Evolutionary conservation across 164 flowering plant genomes (phyloP).

Genomic region (Chloranthus sessilifolius): DNA sequence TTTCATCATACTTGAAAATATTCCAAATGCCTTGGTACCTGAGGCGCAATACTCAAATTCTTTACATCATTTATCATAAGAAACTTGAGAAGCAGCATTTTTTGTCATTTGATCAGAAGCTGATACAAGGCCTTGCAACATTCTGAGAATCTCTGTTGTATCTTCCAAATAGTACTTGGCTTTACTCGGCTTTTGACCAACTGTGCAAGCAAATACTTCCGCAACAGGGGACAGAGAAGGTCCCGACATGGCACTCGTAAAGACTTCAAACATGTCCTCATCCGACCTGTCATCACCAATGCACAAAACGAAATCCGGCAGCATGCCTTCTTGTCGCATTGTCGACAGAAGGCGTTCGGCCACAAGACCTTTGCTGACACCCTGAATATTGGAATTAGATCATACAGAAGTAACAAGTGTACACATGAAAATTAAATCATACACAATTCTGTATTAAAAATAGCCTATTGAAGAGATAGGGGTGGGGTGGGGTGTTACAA

Average conservation of each 20-base stretch:
- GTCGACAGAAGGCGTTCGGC: constrained; percentile 35
- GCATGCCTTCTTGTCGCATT: constrained; percentile 33
- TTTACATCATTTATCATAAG: constrained; percentile 5
- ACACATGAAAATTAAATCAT: constrained; percentile 2
- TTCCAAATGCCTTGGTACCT: no score
- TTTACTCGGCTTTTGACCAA: constrained; percentile 51
- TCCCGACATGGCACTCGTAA: constrained; percentile 29
- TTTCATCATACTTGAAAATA: no score
- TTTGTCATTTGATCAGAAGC: constrained; percentile 28
- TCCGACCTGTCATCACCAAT: constrained; percentile 54
- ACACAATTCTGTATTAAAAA: background rate
- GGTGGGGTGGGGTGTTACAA: no score
- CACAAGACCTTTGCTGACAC: constrained; percentile 44
- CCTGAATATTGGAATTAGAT: constrained; percentile 18
- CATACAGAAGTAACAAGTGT: background rate
- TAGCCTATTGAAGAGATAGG: background rate
- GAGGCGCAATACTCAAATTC: no score
- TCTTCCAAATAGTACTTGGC: constrained; percentile 50
- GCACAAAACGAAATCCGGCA: constrained; percentile 47
- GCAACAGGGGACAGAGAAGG: constrained; percentile 37
- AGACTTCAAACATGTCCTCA: constrained; percentile 52
- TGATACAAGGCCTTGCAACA: constrained; percentile 39
- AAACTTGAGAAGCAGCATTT: constrained; percentile 14
- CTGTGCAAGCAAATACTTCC: constrained; percentile 55
- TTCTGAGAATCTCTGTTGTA: constrained; percentile 33